Evolutionary conservation across 2,329 filamentous ascomycete species (phyloP).

Genomic region (Fusarium devonianum): DNA sequence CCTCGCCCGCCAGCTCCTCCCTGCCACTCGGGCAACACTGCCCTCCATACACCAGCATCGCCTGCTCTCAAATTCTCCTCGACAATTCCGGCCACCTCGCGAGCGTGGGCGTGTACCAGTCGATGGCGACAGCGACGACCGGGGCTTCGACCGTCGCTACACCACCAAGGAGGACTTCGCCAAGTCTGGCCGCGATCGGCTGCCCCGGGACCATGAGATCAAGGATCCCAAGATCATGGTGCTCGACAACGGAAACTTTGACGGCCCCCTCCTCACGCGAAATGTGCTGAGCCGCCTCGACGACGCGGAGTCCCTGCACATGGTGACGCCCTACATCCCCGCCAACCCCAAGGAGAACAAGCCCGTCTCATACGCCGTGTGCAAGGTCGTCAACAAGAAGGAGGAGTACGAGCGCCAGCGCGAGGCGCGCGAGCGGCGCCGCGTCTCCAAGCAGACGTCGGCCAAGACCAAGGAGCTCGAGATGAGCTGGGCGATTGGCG

Average conservation of each 20-base stretch:
- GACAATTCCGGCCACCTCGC: slow-evolving; percentile 24
- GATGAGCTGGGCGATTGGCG: slow-evolving; percentile 85
- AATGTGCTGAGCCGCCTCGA: slow-evolving; percentile 53
- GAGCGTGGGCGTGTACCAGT: too few relatives aligned
- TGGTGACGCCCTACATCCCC: slow-evolving; percentile 50
- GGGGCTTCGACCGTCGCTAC: slow-evolving; percentile 45
- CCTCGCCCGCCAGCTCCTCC: slow-evolving; percentile 35
- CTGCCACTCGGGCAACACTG: slow-evolving; percentile 1
- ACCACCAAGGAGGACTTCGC: slow-evolving; percentile 46
- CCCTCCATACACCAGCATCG: slow-evolving; percentile 23
- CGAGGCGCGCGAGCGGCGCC: slow-evolving; percentile 53
- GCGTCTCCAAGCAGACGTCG: slow-evolving; percentile 51
- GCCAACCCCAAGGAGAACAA: slow-evolving; percentile 38
- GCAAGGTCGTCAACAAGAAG: slow-evolving; percentile 71
- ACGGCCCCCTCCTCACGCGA: slow-evolving; percentile 49
- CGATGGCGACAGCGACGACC: slow-evolving; percentile 27
- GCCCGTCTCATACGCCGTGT: slow-evolving; percentile 61
- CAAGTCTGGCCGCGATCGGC: slow-evolving; percentile 47
- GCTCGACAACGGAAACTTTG: slow-evolving; percentile 49
- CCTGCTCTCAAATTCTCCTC: slow-evolving; percentile 14
- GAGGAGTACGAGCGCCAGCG: slow-evolving; percentile 55
- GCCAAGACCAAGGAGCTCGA: slow-evolving; percentile 77
- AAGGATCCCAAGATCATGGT: slow-evolving; percentile 52
- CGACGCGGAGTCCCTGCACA: slow-evolving; percentile 50
- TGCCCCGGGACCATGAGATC: slow-evolving; percentile 56